Percentiles rank a stretch among this genome's conserved stretches.
phyloP scores from a whole-genome alignment of 148 eudicot species.

The Silene uniflora region DNA sequence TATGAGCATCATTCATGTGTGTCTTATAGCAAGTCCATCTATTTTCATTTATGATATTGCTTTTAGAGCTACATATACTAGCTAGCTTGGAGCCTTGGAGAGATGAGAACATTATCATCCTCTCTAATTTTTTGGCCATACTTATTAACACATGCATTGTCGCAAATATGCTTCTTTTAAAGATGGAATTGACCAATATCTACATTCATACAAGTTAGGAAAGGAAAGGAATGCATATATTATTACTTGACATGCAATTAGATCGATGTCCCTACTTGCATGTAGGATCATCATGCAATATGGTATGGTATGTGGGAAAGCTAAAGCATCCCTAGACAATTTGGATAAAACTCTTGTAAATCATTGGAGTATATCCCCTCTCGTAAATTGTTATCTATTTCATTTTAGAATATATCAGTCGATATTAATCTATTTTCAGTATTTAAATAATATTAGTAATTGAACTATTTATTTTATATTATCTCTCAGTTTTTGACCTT shows the following conservation, averaged over 20 bases:
- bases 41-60: slow-evolving; percentile 1
- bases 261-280: background rate
- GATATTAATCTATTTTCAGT: too few relatives aligned
- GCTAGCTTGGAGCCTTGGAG: background rate
- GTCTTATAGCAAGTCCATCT: too few relatives aligned
- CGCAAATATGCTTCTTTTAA: slow-evolving; percentile 1
- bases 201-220: slow-evolving; percentile 11
- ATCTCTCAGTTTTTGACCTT: too few relatives aligned
- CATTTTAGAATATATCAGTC: too few relatives aligned
- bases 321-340: slow-evolving; percentile 5
- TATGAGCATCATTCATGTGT: too few relatives aligned
- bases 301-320: background rate
- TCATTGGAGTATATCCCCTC: background rate
- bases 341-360: background rate
- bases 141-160: slow-evolving; percentile 28
- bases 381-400: background rate
- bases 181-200: slow-evolving; percentile 3
- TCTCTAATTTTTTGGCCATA: slow-evolving; percentile 10
- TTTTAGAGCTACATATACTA: background rate
- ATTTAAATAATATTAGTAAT: too few relatives aligned
- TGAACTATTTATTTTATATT: too few relatives aligned
- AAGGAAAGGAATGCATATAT: background rate
- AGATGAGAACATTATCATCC: slow-evolving; percentile 16
- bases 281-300: background rate
- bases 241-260: slow-evolving; percentile 4